Evolutionary conservation across 2,329 filamentous ascomycete genomes (phyloP).

Genomic region (Venturia aucupariae): DNA sequence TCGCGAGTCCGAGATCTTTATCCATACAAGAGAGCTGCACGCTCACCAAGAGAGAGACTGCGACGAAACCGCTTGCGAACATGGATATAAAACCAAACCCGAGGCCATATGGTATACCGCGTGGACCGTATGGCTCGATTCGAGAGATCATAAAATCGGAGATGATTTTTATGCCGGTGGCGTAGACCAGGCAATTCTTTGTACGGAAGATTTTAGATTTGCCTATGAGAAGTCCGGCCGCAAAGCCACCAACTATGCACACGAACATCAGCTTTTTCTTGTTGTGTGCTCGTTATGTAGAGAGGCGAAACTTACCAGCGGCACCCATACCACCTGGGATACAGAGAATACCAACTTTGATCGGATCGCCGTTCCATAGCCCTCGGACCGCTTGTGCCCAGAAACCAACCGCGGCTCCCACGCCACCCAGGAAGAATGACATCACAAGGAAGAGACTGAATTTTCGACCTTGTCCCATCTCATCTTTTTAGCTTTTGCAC

Average conservation of each 20-base stretch:
- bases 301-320: constrained; percentile 6
- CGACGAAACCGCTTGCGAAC: constrained; percentile 4
- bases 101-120: background rate
- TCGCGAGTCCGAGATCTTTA: constrained; percentile 11
- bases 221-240: constrained; percentile 14
- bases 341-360: constrained; percentile 13
- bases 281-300: background rate
- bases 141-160: constrained; percentile 3
- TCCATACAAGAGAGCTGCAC: constrained; percentile 14
- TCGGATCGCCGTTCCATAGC: constrained; percentile 11
- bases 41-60: constrained; percentile 11
- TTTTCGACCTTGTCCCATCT: background rate
- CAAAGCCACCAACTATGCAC: constrained; percentile 15
- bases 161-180: constrained; percentile 1
- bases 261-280: background rate
- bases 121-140: background rate
- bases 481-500: background rate
- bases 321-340: constrained; percentile 14
- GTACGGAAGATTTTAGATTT: constrained; percentile 1
- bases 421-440: background rate
- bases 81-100: constrained; percentile 7
- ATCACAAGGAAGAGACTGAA: background rate
- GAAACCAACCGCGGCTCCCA: background rate
- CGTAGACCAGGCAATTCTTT: constrained; percentile 12
- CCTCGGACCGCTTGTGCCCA: constrained; percentile 8